Percentiles rank a stretch among this genome's conserved stretches.
Conservation (phyloP, 257 asterid genomes). For the Perilla frutescens region DNA sequence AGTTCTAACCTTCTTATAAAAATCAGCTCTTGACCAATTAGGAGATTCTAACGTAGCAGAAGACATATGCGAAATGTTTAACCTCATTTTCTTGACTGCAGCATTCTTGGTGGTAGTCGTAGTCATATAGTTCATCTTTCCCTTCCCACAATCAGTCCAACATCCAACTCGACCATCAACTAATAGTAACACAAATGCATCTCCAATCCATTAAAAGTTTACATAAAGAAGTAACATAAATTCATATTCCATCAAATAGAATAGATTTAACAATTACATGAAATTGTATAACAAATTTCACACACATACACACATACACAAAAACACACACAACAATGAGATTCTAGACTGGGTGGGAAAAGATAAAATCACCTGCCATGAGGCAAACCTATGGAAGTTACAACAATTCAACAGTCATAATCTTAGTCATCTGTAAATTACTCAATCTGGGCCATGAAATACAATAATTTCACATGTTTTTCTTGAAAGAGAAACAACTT, state of each 20-base stretch:
- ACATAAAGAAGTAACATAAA: constrained; percentile 32
- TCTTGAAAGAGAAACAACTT: constrained; percentile 34
- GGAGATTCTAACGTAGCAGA: constrained; percentile 57
- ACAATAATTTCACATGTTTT: constrained; percentile 46
- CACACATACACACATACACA: constrained; percentile 24
- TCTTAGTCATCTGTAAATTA: constrained; percentile 45
- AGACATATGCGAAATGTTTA: constrained; percentile 64
- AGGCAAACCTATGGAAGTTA: constrained; percentile 37
- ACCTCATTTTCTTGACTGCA: constrained; percentile 61
- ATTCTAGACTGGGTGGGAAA: not conserved
- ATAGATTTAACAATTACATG: constrained; percentile 31
- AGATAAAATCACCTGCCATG: constrained; percentile 56
- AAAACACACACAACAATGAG: constrained; percentile 1
- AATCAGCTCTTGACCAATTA: constrained; percentile 53
- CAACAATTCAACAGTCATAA: constrained; percentile 25
- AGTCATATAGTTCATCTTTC: constrained; percentile 49
- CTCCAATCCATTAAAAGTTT: constrained; percentile 37
- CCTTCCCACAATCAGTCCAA: constrained; percentile 62
- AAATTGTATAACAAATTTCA: constrained; percentile 16
- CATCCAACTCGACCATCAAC: constrained; percentile 62
- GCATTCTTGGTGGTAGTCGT: constrained; percentile 49
- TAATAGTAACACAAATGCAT: constrained; percentile 42
- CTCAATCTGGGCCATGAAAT: constrained; percentile 51
- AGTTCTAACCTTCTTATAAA: constrained; percentile 72
- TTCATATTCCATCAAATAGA: constrained; percentile 10